Percentiles rank a stretch among this genome's conserved stretches.
Conservation (phyloP, 805 yeast species). For the Wickerhamiella occidentalis region DNA sequence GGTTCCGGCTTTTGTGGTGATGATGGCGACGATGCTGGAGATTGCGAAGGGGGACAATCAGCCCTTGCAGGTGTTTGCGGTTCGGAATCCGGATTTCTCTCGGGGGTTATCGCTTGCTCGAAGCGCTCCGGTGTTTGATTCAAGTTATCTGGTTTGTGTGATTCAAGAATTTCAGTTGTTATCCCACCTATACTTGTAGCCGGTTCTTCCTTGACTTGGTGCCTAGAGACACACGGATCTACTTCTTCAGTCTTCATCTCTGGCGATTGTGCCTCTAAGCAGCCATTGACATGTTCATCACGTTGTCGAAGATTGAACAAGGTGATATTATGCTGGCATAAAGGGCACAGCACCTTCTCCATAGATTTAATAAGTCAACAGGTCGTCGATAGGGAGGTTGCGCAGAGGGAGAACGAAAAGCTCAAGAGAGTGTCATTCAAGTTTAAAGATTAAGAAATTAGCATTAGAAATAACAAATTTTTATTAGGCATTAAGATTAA, state of each 20-base stretch:
- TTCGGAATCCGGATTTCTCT: neutral
- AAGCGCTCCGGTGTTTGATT: neutral
- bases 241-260: neutral
- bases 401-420: no score
- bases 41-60: neutral
- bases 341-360: slow-evolving; percentile 18
- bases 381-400: neutral
- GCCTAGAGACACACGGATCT: neutral
- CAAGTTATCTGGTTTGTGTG: neutral
- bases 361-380: neutral
- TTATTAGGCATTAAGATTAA: neutral
- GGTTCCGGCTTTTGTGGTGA: neutral
- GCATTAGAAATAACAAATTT: neutral
- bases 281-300: slow-evolving; percentile 25
- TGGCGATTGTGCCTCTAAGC: slow-evolving; percentile 16
- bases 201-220: neutral
- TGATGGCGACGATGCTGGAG: neutral
- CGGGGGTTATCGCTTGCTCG: neutral
- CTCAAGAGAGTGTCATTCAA: no score
- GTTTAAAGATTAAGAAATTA: no score
- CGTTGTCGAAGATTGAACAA: slow-evolving; percentile 17
- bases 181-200: neutral
- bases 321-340: slow-evolving; percentile 19
- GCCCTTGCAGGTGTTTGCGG: no score
- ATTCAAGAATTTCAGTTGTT: neutral